Evolutionary conservation across 108 stramenopile genomes (phyloP), one percentile per base, ranked within the genome.

Genomic region (Mediolabrus comicus): DNA sequence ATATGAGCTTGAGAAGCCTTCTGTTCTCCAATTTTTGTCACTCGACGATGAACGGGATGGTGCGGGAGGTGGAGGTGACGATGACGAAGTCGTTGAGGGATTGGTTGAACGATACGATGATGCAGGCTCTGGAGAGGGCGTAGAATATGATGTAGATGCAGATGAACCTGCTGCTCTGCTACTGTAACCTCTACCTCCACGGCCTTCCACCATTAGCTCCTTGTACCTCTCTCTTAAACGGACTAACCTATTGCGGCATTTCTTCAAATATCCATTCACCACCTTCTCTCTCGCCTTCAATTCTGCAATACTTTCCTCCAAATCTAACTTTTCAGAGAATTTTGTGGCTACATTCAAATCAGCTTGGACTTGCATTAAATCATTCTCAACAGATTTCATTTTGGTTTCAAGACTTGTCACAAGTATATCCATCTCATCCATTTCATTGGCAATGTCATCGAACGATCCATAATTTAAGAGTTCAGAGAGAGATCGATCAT

Each of bases 391-490:
- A 5, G 60, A 59, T 2, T 52, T 46, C 38, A 77, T 34, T 72
- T 92, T 95, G 0, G 75, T 69, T 16, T 79, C 71, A 28, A 95
- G 67, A n/a, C 88, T 87, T 29, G 83, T 59, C 17, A 92, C 86
- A 28, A 91, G 83, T 13, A 91, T 38, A 30, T 88, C 80, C 1
- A 87, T 84, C 53, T 92, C 94, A 35, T 92, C 89, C 86, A 92
- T 85, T 75, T 95, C 94, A 35, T 86, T 75, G 6, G 77, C 82
- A 25, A 94, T 80, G 6, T 91, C 87, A 17, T 87, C 85, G 24
- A 87, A 60, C 10, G 82, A 71, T 7, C 87, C 90, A 39, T 69
- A 80, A 22, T 60, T 62, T 41, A 94, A 59, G 67, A 94, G 43
- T 22, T 62, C 52, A 8, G 67, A 62, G 19, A 91, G 69, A n/a